Evolutionary conservation across 2,329 filamentous ascomycete species (phyloP).

Genomic region (Colletotrichum euphorbiae): DNA sequence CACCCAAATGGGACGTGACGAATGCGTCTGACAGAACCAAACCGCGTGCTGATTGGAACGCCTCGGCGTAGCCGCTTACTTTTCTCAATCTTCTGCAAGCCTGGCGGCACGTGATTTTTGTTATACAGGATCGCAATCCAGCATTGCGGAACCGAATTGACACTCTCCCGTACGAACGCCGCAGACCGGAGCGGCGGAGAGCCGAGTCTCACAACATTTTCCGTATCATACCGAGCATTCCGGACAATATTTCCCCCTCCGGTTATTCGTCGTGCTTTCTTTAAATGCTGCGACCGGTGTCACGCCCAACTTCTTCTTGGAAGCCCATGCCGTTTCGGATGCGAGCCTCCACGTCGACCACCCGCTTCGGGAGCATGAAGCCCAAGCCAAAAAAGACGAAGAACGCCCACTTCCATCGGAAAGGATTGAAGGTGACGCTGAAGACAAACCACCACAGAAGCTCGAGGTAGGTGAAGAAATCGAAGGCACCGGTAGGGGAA

Average conservation of each 20-base stretch:
- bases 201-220: constrained; percentile 1
- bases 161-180: neutral
- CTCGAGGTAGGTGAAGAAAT: constrained; percentile 91
- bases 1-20: neutral
- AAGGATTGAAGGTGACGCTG: constrained; percentile 82
- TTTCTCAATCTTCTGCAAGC: constrained; percentile 1
- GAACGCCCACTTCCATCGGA: constrained; percentile 89
- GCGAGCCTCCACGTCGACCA: constrained; percentile 75
- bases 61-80: neutral
- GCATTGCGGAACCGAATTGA: neutral
- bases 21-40: constrained; percentile 2
- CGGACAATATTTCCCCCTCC: neutral
- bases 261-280: neutral
- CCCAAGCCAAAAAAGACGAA: constrained; percentile 87
- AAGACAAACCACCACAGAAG: constrained; percentile 88
- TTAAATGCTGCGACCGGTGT: constrained; percentile 50
- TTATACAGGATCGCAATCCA: neutral
- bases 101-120: neutral
- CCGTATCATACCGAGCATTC: neutral
- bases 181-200: neutral
- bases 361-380: constrained; percentile 69
- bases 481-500: constrained; percentile 81
- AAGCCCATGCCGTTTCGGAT: constrained; percentile 66
- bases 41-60: neutral
- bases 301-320: constrained; percentile 43